A percentile compares a stretch with the other conserved stretches of the same genome.
phyloP scores from a whole-genome alignment of 805 yeast species.

The Candida argentea region DNA sequence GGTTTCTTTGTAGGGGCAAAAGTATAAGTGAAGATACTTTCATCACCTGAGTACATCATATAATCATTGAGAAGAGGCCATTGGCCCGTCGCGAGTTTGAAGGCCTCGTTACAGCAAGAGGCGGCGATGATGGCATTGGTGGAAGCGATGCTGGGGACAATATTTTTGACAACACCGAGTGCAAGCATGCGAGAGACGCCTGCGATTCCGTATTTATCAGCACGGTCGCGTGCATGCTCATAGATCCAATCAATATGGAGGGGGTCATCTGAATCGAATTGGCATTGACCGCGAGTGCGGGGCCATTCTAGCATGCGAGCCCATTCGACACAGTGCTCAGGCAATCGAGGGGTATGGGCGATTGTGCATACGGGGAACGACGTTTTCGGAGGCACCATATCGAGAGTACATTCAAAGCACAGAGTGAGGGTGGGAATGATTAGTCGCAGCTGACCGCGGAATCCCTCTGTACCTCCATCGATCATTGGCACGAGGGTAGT shows the following conservation, averaged over 20 bases:
- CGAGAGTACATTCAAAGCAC: slow-evolving; percentile 88
- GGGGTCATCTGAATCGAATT: slow-evolving; percentile 60
- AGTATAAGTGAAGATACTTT: slow-evolving; percentile 65
- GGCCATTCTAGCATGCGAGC: slow-evolving; percentile 74
- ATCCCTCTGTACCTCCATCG: slow-evolving; percentile 95
- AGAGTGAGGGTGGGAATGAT: slow-evolving; percentile 79
- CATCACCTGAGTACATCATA: slow-evolving; percentile 81
- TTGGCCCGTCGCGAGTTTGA: slow-evolving; percentile 64
- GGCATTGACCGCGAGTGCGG: slow-evolving; percentile 29
- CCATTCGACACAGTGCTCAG: slow-evolving; percentile 94
- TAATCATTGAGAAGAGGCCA: slow-evolving; percentile 64
- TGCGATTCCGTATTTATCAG: slow-evolving; percentile 53
- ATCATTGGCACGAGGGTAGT: slow-evolving; percentile 39
- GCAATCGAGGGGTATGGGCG: slow-evolving; percentile 86
- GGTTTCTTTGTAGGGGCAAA: slow-evolving; percentile 51
- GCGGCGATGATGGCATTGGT: slow-evolving; percentile 92
- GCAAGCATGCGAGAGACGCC: slow-evolving; percentile 68
- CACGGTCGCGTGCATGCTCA: slow-evolving; percentile 46
- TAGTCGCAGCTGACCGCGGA: slow-evolving; percentile 82
- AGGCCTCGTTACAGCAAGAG: slow-evolving; percentile 75
- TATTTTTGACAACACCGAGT: slow-evolving; percentile 82
- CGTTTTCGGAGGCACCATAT: slow-evolving; percentile 51
- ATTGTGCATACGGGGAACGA: slow-evolving; percentile 90
- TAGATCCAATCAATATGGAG: slow-evolving; percentile 59
- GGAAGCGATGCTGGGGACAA: slow-evolving; percentile 89